These are phyloP conservation scores for Stephania japonica DNA, from an alignment of 164 flowering plant species.

Conservation along the genomic window DNA sequence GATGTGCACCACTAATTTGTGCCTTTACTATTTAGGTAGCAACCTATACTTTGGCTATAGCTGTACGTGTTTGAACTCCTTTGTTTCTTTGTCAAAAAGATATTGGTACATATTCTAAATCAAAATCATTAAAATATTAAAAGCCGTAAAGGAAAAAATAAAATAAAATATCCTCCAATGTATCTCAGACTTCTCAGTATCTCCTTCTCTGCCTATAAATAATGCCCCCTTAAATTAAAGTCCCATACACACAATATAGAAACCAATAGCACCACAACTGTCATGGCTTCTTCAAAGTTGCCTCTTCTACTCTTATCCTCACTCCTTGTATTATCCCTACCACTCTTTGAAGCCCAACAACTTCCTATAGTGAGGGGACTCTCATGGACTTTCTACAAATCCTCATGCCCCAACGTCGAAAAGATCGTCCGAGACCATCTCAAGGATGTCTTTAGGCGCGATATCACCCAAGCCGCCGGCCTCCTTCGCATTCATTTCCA, in stretches of 20 bases:
- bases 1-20: no score
- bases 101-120: no score
- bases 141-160: no score
- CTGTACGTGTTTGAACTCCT: no score
- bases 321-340: neutral
- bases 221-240: neutral
- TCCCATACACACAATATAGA: neutral
- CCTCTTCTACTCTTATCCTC: neutral
- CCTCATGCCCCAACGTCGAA: slow-evolving; percentile 50
- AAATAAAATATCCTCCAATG: no score
- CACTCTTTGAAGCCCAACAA: slow-evolving; percentile 16
- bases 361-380: slow-evolving; percentile 48
- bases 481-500: slow-evolving; percentile 71
- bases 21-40: no score
- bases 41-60: no score
- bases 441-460: slow-evolving; percentile 35
- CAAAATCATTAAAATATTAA: no score
- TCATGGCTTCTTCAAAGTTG: neutral
- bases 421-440: slow-evolving; percentile 44
- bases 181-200: neutral
- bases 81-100: no score
- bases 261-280: neutral
- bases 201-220: neutral
- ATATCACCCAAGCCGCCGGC: slow-evolving; percentile 60
- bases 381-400: slow-evolving; percentile 46